Evolutionary conservation across 805 yeast genomes (phyloP).

Genomic region (Spathaspora gorwiae): DNA sequence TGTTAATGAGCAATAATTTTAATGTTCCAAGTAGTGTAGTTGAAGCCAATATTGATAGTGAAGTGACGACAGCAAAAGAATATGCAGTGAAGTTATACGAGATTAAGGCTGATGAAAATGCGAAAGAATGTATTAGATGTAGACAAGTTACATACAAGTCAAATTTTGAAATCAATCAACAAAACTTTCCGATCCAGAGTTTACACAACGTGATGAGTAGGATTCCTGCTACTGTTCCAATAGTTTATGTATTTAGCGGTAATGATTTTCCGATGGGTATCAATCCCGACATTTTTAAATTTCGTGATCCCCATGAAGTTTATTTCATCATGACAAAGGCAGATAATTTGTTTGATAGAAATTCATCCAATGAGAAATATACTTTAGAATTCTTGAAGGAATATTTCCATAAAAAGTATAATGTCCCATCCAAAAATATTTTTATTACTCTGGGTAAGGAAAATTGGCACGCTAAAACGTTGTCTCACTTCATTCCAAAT

Average conservation of each 20-base stretch:
- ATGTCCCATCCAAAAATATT: slow-evolving; percentile 38
- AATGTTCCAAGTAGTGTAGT: neutral
- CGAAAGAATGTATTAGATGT: slow-evolving; percentile 51
- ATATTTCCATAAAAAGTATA: slow-evolving; percentile 26
- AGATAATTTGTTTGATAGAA: slow-evolving; percentile 40
- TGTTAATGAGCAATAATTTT: slow-evolving; percentile 18
- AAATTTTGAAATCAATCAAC: slow-evolving; percentile 20
- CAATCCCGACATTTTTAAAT: slow-evolving; percentile 29
- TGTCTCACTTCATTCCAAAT: slow-evolving; percentile 35
- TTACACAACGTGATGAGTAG: slow-evolving; percentile 15
- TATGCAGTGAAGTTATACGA: neutral
- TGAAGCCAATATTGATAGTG: neutral
- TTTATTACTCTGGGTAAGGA: slow-evolving; percentile 46
- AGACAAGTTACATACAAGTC: slow-evolving; percentile 46
- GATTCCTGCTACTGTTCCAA: slow-evolving; percentile 42
- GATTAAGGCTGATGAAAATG: neutral
- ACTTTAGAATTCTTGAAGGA: slow-evolving; percentile 29
- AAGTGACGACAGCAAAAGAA: neutral
- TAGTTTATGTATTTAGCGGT: slow-evolving; percentile 62
- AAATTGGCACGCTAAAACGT: slow-evolving; percentile 44
- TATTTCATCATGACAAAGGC: slow-evolving; percentile 40
- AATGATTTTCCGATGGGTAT: slow-evolving; percentile 69
- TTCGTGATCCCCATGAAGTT: slow-evolving; percentile 29
- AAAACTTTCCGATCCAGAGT: slow-evolving; percentile 28
- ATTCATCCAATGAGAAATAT: slow-evolving; percentile 19